These are phyloP conservation scores for Pouteria glomerata DNA, from an alignment of 148 eudicot genomes.

Conservation along the genomic window DNA sequence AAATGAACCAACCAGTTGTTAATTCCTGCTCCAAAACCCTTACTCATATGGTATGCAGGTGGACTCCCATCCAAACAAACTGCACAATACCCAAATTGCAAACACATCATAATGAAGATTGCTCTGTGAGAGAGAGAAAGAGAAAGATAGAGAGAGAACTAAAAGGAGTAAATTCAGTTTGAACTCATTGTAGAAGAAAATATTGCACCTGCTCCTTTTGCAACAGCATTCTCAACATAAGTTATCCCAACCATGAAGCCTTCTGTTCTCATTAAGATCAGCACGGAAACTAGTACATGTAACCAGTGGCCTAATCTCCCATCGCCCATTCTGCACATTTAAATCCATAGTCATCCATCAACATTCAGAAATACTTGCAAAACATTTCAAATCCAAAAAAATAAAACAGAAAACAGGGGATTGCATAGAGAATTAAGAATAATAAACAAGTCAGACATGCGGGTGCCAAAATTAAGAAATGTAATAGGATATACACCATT, in stretches of 20 bases:
- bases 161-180: neutral
- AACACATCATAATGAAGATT: neutral
- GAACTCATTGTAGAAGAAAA: neutral
- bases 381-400: neutral
- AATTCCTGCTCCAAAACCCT: slow-evolving; percentile 66
- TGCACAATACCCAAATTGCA: slow-evolving; percentile 17
- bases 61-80: slow-evolving; percentile 96
- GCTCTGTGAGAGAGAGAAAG: too few species aligned
- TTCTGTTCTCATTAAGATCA: slow-evolving; percentile 36
- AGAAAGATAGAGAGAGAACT: neutral
- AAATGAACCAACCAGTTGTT: slow-evolving; percentile 79
- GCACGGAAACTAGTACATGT: slow-evolving; percentile 21
- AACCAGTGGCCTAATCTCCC: slow-evolving; percentile 30
- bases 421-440: too few species aligned
- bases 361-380: neutral
- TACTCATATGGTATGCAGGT: slow-evolving; percentile 76
- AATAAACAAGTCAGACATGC: too few species aligned
- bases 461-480: too few species aligned
- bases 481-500: too few species aligned
- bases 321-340: slow-evolving; percentile 27
- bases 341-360: neutral
- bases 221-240: slow-evolving; percentile 61
- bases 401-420: neutral
- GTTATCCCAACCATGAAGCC: slow-evolving; percentile 54
- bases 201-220: slow-evolving; percentile 74